phyloP scores from a whole-genome alignment of 805 yeast species.

The Nakazawaea anatomiae region DNA sequence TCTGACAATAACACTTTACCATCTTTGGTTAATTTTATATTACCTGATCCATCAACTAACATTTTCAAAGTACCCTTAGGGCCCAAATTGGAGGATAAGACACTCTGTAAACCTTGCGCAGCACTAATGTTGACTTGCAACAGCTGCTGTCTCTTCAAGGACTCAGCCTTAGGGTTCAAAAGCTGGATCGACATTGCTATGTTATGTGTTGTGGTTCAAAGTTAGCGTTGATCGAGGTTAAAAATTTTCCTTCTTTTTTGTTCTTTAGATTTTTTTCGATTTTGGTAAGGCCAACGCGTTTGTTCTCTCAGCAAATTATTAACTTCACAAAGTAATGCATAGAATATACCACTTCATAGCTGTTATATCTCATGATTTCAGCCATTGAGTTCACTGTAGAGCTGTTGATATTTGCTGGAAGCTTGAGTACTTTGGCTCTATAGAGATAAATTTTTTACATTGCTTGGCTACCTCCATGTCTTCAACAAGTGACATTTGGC shows the following conservation, averaged over 20 bases:
- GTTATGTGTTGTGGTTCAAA: not conserved
- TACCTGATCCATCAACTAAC: slow-evolving; percentile 95
- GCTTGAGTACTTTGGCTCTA: no score
- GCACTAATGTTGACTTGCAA: slow-evolving; percentile 92
- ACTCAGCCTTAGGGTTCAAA: slow-evolving; percentile 95
- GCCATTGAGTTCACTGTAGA: no score
- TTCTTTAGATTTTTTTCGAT: no score
- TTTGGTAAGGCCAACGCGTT: no score
- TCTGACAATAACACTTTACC: slow-evolving; percentile 91
- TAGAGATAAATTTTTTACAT: no score
- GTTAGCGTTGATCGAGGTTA: not conserved
- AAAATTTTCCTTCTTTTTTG: not conserved
- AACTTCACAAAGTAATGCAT: no score
- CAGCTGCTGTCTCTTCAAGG: slow-evolving; percentile 93
- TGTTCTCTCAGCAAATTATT: no score
- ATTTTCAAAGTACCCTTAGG: slow-evolving; percentile 96
- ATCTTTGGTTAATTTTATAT: slow-evolving; percentile 92
- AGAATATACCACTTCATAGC: no score
- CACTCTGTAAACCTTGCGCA: slow-evolving; percentile 94
- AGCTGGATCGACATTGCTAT: slow-evolving; percentile 56
- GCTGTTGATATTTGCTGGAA: no score
- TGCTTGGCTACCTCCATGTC: no score
- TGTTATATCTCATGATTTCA: no score
- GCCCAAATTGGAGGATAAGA: slow-evolving; percentile 85
- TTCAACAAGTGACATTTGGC: no score